Conservation (phyloP, 2,329 filamentous ascomycete genomes). For the Dactylellina parvicollis region DNA sequence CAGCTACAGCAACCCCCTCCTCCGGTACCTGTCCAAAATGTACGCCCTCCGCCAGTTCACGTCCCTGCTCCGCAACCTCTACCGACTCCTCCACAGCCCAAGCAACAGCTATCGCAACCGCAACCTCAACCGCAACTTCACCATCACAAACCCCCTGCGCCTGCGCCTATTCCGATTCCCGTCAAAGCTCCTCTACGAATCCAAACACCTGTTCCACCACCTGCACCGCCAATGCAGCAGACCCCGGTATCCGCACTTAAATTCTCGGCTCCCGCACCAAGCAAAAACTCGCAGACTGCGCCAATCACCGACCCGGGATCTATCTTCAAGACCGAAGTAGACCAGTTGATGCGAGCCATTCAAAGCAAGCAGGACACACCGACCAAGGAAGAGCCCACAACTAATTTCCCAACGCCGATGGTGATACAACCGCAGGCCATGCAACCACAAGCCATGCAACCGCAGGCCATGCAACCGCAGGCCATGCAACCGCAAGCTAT, state of each 20-base stretch:
- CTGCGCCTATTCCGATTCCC: constrained; percentile 32
- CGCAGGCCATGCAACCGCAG: not conserved
- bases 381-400: constrained; percentile 26
- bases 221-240: constrained; percentile 23
- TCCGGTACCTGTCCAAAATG: constrained; percentile 14
- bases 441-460: constrained; percentile 32
- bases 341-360: constrained; percentile 87
- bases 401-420: constrained; percentile 20
- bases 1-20: constrained; percentile 41
- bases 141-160: constrained; percentile 57
- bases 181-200: constrained; percentile 30
- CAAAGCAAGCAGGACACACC: constrained; percentile 69
- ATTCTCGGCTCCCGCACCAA: constrained; percentile 46
- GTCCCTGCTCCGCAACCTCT: constrained; percentile 45
- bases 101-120: constrained; percentile 54
- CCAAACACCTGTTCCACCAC: constrained; percentile 38
- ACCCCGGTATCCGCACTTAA: constrained; percentile 32
- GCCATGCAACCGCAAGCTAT: not conserved
- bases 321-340: constrained; percentile 82
- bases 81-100: constrained; percentile 53
- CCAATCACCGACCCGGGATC: constrained; percentile 64
- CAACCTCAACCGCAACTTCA: constrained; percentile 56
- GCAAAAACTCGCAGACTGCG: constrained; percentile 50
- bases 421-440: constrained; percentile 1
- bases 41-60: constrained; percentile 33